Base-by-base conservation (phyloP, 2,329 filamentous ascomycete genomes). In the Coleophoma cylindrospora region DNA sequence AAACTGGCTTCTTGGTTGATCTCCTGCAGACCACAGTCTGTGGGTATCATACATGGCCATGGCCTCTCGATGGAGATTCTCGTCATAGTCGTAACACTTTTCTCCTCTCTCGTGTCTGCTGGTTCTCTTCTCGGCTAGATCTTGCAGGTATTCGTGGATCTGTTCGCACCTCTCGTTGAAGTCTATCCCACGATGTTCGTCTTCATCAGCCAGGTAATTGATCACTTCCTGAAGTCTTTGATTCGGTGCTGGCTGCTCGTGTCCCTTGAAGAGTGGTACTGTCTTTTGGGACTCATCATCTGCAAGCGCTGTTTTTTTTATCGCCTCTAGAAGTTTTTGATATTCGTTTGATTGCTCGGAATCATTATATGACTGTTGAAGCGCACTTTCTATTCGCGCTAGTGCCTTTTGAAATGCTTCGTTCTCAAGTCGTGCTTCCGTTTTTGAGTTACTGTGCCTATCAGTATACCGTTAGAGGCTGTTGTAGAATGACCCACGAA, bases 191-290 rank as follows among this genome's bases (percentile, higher is more conserved):
- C 72, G 68, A 50, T 73, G 68, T 6, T 63, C 57, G 54, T 81
- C 74, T 53, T 76, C 70, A 32, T 78, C 74, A 3, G 69, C 59
- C 19, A 82, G 70, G 53, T 77, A 81, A 54, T 71, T 72, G 45
- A 60, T 54, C n/a, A 63, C 50, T 36, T 66, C 61, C 37, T 59
- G 33, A 32, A 73, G 61, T 3, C 66, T 65, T 27, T 58, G 50
- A 33, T 61, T 62, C 7, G 68, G 48, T 1, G 65, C 62, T 21
- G 68, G 68, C 48, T 70, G 67, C 1, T 51, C 54, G 47, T 64
- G 56, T 21, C 56, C 59, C 47, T 54, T 55, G 40, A 57, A 62
- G 40, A 22, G 32, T 19, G 37, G 21, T 14, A 14, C 14, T 36
- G 27, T 43, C 12, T 41, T 11, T 37, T 43, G 19, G 44, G 45